phyloP scores from a whole-genome alignment of 257 asterid species.

The Striga asiatica region DNA sequence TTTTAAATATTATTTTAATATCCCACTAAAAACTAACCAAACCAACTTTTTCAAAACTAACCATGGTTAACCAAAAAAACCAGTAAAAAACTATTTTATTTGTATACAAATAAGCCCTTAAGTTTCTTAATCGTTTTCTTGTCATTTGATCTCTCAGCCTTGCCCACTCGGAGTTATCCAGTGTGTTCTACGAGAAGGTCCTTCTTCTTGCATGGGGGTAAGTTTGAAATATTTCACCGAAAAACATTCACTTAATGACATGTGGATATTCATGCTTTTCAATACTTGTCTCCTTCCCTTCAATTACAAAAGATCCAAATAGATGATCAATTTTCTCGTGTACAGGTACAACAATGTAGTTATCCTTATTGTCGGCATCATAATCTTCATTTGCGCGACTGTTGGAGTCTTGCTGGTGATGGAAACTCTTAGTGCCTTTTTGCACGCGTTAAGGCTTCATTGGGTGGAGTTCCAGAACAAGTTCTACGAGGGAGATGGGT shows the following conservation, averaged over 20 bases:
- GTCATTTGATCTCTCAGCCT: constrained; percentile 44
- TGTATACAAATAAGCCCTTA: too few species aligned
- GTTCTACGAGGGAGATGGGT: constrained; percentile 97
- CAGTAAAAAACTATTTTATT: too few species aligned
- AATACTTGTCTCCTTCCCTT: neutral
- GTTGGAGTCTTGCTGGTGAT: constrained; percentile 90
- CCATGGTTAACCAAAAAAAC: too few species aligned
- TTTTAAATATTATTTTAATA: too few species aligned
- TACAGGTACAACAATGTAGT: constrained; percentile 72
- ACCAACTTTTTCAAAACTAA: too few species aligned
- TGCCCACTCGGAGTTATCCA: constrained; percentile 89
- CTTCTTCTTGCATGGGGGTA: constrained; percentile 96
- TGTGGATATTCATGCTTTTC: constrained; percentile 6
- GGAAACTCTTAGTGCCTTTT: constrained; percentile 97
- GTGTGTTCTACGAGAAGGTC: constrained; percentile 88
- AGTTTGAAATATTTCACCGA: constrained; percentile 22
- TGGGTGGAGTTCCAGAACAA: constrained; percentile 97
- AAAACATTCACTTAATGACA: constrained; percentile 1
- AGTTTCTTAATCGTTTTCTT: neutral
- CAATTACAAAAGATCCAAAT: constrained; percentile 1
- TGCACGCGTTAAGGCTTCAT: constrained; percentile 93
- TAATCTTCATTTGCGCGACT: constrained; percentile 71
- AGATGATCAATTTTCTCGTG: constrained; percentile 12
- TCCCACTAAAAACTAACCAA: too few species aligned
- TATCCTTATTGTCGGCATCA: constrained; percentile 58